Evolutionary conservation across 2,329 filamentous ascomycete species (phyloP), one percentile per base, ranked within the genome.

Genomic region (Mycosphaerella sp.): DNA sequence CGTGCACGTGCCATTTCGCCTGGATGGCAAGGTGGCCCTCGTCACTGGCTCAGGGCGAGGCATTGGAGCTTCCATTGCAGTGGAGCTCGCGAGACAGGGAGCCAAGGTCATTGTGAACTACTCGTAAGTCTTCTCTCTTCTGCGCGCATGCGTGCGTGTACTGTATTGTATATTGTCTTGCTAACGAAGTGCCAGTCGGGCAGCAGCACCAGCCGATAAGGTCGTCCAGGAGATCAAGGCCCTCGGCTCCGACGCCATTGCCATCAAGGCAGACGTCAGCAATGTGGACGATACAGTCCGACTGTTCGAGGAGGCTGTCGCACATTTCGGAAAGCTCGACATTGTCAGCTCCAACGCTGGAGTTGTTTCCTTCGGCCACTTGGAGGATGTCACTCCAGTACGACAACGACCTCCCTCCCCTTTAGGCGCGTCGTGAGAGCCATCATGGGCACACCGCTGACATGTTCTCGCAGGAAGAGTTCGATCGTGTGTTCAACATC

Each of bases 331-430:
- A 67, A 76, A 79, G 66, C 74, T 86, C 62, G 73, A 86, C 70
- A 82, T 86, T 60, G 82, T 82, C 62, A 79, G 78, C 73, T 83
- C 78, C 65, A 85, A 85, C 74, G 79, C 78, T 37, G 82, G 75
- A 57, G 75, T 75, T 46, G 73, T 75, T 37, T 71, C 69, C 39
- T 75, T 75, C 62, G 73, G 73, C 50, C 73, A 75, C 63, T 66
- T 77, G 59, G 74, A 75, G 66, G 74, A 77, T 50, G 74, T 77
- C 32, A 72, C 72, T 42, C 73, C 75, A 64, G 74, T 75, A n/a
- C n/a, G n/a, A n/a, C n/a, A n/a, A 63, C 32, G 41, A 25, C 28
- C 21, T 13, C 8, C 13, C 9, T 42, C 28, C 28, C 10, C 28
- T 30, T 10, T 6, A 30, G 10, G 28, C 10, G 10, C 28, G 28